Evolutionary conservation across 352 stramenopile genomes (phyloP).

Genomic region (Pseudoperonospora humuli): DNA sequence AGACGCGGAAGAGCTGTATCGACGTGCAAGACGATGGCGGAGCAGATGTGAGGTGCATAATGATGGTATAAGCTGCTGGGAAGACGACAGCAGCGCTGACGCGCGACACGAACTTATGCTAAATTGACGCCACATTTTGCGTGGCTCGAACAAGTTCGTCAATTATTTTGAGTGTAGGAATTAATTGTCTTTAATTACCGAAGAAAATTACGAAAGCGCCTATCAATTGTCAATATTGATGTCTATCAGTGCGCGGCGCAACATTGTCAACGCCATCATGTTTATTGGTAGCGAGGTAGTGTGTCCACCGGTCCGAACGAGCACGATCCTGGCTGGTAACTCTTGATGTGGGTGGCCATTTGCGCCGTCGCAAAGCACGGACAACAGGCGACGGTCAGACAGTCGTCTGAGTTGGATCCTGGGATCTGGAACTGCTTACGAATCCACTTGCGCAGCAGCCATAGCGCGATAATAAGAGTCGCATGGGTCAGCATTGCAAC

Average conservation of each 20-base stretch:
- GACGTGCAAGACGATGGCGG: constrained; percentile 1
- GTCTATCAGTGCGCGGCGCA: no score
- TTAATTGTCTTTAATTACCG: no score
- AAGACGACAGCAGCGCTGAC: constrained; percentile 6
- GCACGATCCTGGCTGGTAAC: constrained; percentile 43
- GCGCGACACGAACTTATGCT: neutral
- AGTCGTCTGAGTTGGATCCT: constrained; percentile 32
- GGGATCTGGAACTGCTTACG: constrained; percentile 46
- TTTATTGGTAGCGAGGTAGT: constrained; percentile 31
- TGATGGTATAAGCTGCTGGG: neutral
- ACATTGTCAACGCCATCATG: no score
- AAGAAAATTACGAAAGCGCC: no score
- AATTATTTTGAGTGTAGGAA: no score
- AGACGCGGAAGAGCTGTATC: constrained; percentile 14
- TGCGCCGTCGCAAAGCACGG: constrained; percentile 50
- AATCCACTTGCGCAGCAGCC: constrained; percentile 29
- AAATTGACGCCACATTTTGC: constrained; percentile 15
- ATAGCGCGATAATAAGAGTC: constrained; percentile 20
- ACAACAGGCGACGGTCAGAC: constrained; percentile 28
- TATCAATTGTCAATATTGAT: no score
- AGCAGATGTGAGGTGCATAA: neutral
- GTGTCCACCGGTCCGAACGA: constrained; percentile 42
- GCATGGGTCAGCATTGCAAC: constrained; percentile 15
- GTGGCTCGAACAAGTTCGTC: neutral
- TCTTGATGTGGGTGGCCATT: constrained; percentile 54